These are phyloP conservation scores for Termitomyces sp. DNA, from an alignment of 1,284 basidiomycete genomes.

Conservation along the genomic window DNA sequence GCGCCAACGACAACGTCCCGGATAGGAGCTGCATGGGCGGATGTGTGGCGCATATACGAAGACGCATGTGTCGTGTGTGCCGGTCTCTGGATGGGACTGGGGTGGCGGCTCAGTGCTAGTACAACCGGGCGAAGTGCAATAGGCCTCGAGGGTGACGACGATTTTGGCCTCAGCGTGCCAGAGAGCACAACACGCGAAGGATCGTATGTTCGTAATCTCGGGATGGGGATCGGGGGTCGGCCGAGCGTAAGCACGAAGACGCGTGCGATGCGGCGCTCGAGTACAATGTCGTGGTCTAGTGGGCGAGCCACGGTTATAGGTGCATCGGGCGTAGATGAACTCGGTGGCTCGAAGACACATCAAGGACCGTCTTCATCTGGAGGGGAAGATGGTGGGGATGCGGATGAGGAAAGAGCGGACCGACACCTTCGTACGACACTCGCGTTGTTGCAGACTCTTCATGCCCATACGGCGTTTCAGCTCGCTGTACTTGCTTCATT, in stretches of 20 bases:
- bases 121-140: slow-evolving; percentile 49
- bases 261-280: slow-evolving; percentile 34
- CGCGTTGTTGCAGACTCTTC: slow-evolving; percentile 66
- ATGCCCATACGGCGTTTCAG: slow-evolving; percentile 63
- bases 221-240: slow-evolving; percentile 66
- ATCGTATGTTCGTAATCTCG: slow-evolving; percentile 49
- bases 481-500: slow-evolving; percentile 53
- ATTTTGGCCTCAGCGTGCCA: slow-evolving; percentile 32
- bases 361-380: not conserved
- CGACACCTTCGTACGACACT: slow-evolving; percentile 57
- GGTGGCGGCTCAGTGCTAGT: slow-evolving; percentile 49
- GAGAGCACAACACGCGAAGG: not conserved
- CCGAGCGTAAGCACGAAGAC: slow-evolving; percentile 28
- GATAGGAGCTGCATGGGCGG: slow-evolving; percentile 51
- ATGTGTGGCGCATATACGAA: slow-evolving; percentile 75
- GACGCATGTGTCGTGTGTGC: slow-evolving; percentile 77
- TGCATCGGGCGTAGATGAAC: slow-evolving; percentile 23
- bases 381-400: slow-evolving; percentile 21
- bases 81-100: slow-evolving; percentile 57
- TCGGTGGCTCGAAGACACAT: not conserved
- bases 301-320: slow-evolving; percentile 25
- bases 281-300: slow-evolving; percentile 38
- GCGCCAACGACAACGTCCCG: slow-evolving; percentile 1
- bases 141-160: slow-evolving; percentile 57
- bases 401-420: slow-evolving; percentile 30